Evolutionary conservation across 306 rosid species (phyloP).

Genomic region (Pachyrhizus erosus): DNA sequence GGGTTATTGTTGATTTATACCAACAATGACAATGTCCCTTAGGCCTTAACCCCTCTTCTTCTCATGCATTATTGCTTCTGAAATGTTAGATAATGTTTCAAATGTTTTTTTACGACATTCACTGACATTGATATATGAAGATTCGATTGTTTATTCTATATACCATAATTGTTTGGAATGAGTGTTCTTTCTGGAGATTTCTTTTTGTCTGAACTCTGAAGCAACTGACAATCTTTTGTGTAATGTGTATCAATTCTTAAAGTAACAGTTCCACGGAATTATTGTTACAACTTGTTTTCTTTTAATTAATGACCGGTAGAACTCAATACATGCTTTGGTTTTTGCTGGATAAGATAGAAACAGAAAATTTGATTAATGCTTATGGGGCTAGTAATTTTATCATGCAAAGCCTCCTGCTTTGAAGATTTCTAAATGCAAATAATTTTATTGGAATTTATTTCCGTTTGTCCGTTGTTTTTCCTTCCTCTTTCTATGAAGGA

Average conservation of each 20-base stretch:
- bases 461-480: slow-evolving; percentile 20
- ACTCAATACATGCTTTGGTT: background rate
- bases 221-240: background rate
- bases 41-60: background rate
- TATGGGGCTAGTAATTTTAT: slow-evolving; percentile 1
- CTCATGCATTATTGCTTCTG: background rate
- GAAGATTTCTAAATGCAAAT: slow-evolving; percentile 1
- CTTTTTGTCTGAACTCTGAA: slow-evolving; percentile 11
- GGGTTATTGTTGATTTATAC: background rate
- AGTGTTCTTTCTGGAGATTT: background rate
- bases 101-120: background rate
- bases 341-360: background rate
- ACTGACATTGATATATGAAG: background rate
- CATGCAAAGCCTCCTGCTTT: background rate
- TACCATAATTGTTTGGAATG: background rate
- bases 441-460: background rate
- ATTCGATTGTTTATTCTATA: background rate
- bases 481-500: slow-evolving; percentile 2
- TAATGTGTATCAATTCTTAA: background rate
- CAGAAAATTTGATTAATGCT: background rate
- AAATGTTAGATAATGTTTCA: slow-evolving; percentile 4
- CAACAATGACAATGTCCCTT: slow-evolving; percentile 21
- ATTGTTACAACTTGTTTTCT: background rate
- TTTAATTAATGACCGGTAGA: background rate
- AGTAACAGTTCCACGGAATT: background rate